Percentiles rank a stretch among this genome's conserved stretches.
Evolutionary conservation across 495 filamentous ascomycete species (phyloP).

Genomic region (Tuber umbilicatum): DNA sequence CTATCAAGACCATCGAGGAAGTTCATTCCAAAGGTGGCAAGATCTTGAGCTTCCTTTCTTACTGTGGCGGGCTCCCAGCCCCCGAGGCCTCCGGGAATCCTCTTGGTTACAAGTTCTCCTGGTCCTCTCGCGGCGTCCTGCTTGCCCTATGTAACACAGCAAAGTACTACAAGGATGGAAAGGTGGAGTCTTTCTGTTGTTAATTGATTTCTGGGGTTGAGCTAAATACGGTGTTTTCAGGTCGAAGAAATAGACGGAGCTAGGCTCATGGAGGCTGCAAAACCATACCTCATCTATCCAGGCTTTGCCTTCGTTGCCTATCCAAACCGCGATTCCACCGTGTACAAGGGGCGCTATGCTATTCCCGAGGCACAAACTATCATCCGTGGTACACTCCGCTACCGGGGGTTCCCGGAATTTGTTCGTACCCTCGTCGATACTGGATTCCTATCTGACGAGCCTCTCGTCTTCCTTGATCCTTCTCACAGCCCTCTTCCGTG

Average conservation of each 20-base stretch:
- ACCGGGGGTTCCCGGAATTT: slow-evolving; percentile 81
- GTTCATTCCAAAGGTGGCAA: slow-evolving; percentile 80
- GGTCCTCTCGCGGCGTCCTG: slow-evolving; percentile 77
- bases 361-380: slow-evolving; percentile 80
- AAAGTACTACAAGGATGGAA: slow-evolving; percentile 71
- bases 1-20: slow-evolving; percentile 80
- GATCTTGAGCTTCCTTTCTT: slow-evolving; percentile 73
- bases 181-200: slow-evolving; percentile 54
- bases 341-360: slow-evolving; percentile 78
- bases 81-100: slow-evolving; percentile 85
- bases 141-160: slow-evolving; percentile 81
- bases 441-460: slow-evolving; percentile 69
- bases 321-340: slow-evolving; percentile 82
- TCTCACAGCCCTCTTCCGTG: slow-evolving; percentile 54
- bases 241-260: slow-evolving; percentile 48
- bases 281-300: slow-evolving; percentile 87
- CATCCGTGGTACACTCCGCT: slow-evolving; percentile 69
- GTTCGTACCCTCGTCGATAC: slow-evolving; percentile 79
- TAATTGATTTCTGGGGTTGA: slow-evolving; percentile 9
- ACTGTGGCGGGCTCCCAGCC: slow-evolving; percentile 81
- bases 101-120: slow-evolving; percentile 92
- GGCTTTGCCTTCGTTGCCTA: slow-evolving; percentile 88
- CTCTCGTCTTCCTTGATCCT: slow-evolving; percentile 50
- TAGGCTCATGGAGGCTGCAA: slow-evolving; percentile 78
- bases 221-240: slow-evolving; percentile 6